phyloP scores from a whole-genome alignment of 495 filamentous ascomycete species.

The Hamigera avellanea region DNA sequence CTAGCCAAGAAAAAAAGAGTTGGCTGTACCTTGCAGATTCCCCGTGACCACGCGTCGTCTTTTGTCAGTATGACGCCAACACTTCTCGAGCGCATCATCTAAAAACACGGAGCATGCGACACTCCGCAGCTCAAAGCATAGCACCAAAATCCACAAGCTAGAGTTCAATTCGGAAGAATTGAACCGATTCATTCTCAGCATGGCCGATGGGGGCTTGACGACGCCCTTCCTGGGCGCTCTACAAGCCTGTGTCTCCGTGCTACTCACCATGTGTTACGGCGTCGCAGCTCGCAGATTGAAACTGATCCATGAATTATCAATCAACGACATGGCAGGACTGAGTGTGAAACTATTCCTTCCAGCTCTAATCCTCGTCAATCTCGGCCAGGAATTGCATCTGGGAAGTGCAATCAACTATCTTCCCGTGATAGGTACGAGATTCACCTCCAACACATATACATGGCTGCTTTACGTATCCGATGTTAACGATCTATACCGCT shows the following conservation, averaged over 20 bases:
- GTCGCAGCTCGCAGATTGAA: constrained; percentile 44
- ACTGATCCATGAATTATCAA: constrained; percentile 40
- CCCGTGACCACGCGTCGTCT: no score
- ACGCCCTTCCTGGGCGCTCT: constrained; percentile 55
- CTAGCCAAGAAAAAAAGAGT: no score
- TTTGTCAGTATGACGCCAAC: no score
- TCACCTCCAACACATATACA: neutral
- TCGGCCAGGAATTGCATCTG: constrained; percentile 53
- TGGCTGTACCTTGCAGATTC: no score
- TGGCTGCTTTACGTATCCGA: constrained; percentile 21
- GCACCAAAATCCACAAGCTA: no score
- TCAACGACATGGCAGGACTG: constrained; percentile 52
- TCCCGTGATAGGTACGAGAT: constrained; percentile 31
- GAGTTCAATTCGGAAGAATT: no score
- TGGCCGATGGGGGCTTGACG: constrained; percentile 11
- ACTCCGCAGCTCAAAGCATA: neutral
- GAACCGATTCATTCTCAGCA: neutral
- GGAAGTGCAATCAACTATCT: constrained; percentile 45
- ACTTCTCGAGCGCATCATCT: neutral
- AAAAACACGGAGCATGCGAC: neutral
- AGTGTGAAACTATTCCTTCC: constrained; percentile 63
- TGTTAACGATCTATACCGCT: no score
- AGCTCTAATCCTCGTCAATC: constrained; percentile 54
- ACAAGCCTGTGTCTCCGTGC: constrained; percentile 58
- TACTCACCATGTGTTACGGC: constrained; percentile 57